These are phyloP conservation scores for Colletotrichum sp. DNA, from an alignment of 2,329 filamentous ascomycete genomes.

Conservation along the genomic window DNA sequence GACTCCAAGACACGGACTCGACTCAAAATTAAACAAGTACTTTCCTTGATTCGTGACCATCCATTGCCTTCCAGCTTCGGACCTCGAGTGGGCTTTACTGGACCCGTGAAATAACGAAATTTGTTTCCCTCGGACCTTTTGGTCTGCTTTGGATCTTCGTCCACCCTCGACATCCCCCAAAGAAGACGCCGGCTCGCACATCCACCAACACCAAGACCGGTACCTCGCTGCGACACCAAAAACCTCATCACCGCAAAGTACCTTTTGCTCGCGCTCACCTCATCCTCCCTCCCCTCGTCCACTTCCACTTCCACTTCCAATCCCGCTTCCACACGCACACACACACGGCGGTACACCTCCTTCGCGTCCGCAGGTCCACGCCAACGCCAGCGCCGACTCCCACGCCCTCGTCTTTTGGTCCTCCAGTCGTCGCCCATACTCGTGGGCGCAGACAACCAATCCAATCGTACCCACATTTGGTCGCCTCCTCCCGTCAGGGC, in stretches of 20 bases:
- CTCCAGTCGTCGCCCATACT: not conserved
- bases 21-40: not conserved
- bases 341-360: not conserved
- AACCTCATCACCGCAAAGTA: not conserved
- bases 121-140: not conserved
- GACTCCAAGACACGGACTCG: not conserved
- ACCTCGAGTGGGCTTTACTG: not conserved
- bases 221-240: not conserved
- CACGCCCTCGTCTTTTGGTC: not conserved
- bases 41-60: not conserved
- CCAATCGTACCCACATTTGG: slow-evolving; percentile 1
- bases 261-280: not conserved
- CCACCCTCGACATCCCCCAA: not conserved
- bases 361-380: not conserved
- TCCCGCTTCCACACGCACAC: not conserved
- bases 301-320: slow-evolving; percentile 8
- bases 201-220: not conserved
- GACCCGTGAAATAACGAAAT: slow-evolving; percentile 1
- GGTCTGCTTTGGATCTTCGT: not conserved
- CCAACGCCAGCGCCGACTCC: not conserved
- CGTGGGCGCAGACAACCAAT: not conserved
- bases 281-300: not conserved
- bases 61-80: not conserved
- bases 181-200: not conserved
- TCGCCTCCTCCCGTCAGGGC: slow-evolving; percentile 13